Base-by-base conservation (phyloP, 768 basidiomycete genomes). In the Mrakia frigida region DNA sequence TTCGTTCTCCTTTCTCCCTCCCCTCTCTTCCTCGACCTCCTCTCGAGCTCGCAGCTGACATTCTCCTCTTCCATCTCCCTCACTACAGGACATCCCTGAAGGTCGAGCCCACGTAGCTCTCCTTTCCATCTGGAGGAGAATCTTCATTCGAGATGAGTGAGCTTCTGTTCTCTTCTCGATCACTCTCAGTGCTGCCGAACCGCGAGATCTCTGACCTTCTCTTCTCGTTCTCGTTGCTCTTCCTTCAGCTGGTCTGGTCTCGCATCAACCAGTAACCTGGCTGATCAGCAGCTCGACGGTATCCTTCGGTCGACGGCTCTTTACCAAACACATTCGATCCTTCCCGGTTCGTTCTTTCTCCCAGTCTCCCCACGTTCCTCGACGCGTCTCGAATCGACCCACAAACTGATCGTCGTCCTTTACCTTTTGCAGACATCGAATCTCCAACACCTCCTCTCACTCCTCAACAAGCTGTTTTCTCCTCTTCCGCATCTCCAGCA, bases 101-200 rank as follows among this genome's bases (percentile, higher is more conserved):
- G 87, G 88, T 43, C 87, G 94, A 68, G 87, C 87, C 81, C 81
- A 87, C 59, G 88, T 91, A 35, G 90, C 92, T 6, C 87, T 92
- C 80, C 86, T 89, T 65, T 89, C 88, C 43, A 87, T 92, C 23
- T 98, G 95, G 95, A 87, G 95, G 50, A 86, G 95, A 41, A 87
- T 96, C 65, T 96, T 92, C 81, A 86, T 91, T 71, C 90, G 92
- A 70, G 94, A 98, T 82, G 88, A 97, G 94, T 96, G 83, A 77
- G 90, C n/a, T 86, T 3, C 18, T 65, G 25, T 43, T 56, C 23
- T 33, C 63, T 52, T 78, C 35, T 75, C 69, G 37, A 65, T 37
- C 61, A 37, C n/a, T n/a, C n/a, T n/a, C n/a, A 76, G 28, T 75
- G 33, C 46, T 73, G n/a, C 18, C 46, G 46, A 50, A 21, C 46